Evolutionary conservation across 2,329 filamentous ascomycete genomes (phyloP), one percentile per base, ranked within the genome.

Genomic region (Paecilomyces fulvus): DNA sequence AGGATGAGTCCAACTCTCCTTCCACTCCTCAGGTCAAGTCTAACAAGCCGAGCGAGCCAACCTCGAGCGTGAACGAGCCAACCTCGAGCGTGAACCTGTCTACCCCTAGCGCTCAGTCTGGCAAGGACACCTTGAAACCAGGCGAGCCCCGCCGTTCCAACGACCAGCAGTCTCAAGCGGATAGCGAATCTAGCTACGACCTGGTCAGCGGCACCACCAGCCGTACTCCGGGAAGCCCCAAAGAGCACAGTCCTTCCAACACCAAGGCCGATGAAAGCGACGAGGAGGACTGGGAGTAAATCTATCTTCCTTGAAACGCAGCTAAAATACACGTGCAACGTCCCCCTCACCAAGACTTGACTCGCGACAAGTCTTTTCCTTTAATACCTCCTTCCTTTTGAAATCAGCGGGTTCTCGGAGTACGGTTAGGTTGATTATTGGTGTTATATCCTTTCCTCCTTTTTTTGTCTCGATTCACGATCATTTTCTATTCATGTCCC

Each of bases 121-220:
- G 70, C 46, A 68, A 73, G 33, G 69, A 78, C 70, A 61, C 72
- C 67, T 76, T 84, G 51, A 90, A 90, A 72, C 80, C 85, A 25
- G 74, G 76, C 30, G 83, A 88, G 64, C 77, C 85, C 17, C 86
- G 89, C 55, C 75, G 77, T 43, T 95, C 91, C 25, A 88, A 95
- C 66, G 91, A 96, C 67, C 88, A 91, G 70, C 91, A 92, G 70
- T 95, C 89, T 25, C 89, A 94, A 63, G 85, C 91, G 7, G 94
- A 94, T 66, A 96, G 92, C 70, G 94, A 99, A 65, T 90, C 90
- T 17, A 96, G 91, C 75, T 99, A 99, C 71, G 94, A 99, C 70
- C 81, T 99, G 31, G 90, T 99, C 50, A 92, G 88, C 53, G 89
- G 88, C 52, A 83, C 84, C 49, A 84, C 86, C 37, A 96, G 89